Base-by-base conservation (phyloP, 768 basidiomycete genomes). In the Pulveroboletus sp. region DNA sequence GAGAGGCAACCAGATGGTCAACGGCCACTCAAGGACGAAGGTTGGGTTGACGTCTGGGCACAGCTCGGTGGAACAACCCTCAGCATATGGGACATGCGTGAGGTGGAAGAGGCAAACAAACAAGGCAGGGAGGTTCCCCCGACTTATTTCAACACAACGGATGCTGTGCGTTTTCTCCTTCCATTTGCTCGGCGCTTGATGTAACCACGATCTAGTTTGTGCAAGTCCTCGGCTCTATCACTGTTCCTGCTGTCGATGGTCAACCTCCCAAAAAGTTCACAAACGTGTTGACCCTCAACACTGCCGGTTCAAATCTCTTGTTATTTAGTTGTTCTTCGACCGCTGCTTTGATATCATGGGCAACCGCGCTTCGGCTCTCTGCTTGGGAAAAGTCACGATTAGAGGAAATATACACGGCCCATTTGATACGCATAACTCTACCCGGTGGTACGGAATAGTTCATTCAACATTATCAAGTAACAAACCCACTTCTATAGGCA, bases 331-430 rank as follows among this genome's bases (percentile, higher is more conserved):
- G 92, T 63, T 86, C 87, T 16, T 77, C 77, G 19, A 79, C 83
- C 24, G 65, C 73, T 37, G 78, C 84, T 14, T 75, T 94, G 45
- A 75, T 87, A 27, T 82, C 86, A n/a, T 98, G 95, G 95, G 84
- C 90, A 7, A 85, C 91, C 20, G 92, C 93, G 5, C 75, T 98
- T 32, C 85, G 97, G 16, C 77, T 99, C 5, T 84, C 87, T 10
- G 79, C 88, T 43, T 99, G 94, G 93, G 97, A 99, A 70, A 93
- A 94, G 62, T 86, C 90, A 1, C 83, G 93, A 36, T 76, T 97
- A 14, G 92, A 97, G 68, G 95, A 99, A 72, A 93, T 99, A 51
- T 98, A 98, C 65, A 97, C 97, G 0, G 94, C 93, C 6, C 91
- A 97, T 71, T 71, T 97, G 37, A 79, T 97, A 53, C 79, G 91